Evolutionary conservation across 371 early-diverging fungal species (phyloP).

Genomic region (Rhizopus microsporus): DNA sequence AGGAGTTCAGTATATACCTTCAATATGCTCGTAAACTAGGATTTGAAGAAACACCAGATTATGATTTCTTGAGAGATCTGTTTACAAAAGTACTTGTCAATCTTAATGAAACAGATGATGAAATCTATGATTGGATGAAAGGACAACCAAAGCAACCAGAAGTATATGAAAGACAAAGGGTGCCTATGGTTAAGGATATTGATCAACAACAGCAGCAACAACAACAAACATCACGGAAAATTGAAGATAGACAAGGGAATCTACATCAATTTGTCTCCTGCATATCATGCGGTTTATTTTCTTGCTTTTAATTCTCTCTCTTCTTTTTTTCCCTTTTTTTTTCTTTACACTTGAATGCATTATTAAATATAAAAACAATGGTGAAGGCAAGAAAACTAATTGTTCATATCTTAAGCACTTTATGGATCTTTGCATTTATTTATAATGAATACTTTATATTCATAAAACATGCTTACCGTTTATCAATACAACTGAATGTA

Average conservation of each 20-base stretch:
- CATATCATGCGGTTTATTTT: background rate
- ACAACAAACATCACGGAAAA: background rate
- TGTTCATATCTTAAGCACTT: constrained; percentile 5
- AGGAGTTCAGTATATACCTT: constrained; percentile 88
- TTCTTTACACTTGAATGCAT: background rate
- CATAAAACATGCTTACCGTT: constrained; percentile 3
- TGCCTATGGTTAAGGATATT: background rate
- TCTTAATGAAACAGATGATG: constrained; percentile 78
- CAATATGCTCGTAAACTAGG: constrained; percentile 69
- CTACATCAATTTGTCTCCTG: background rate
- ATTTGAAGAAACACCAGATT: constrained; percentile 95
- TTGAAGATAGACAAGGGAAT: background rate
- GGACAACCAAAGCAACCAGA: background rate
- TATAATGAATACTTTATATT: constrained; percentile 17
- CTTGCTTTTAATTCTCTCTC: background rate
- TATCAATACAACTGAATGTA: background rate
- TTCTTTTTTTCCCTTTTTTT: background rate
- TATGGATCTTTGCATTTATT: constrained; percentile 15
- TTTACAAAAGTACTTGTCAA: constrained; percentile 78
- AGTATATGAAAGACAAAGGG: background rate
- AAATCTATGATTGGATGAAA: constrained; percentile 90
- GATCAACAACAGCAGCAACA: background rate
- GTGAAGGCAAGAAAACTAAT: constrained; percentile 4
- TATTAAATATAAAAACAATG: background rate
- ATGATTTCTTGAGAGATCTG: constrained; percentile 79